Base-by-base conservation (phyloP, 371 early-diverging fungal species). In the Lichtheimia hyalospora region DNA sequence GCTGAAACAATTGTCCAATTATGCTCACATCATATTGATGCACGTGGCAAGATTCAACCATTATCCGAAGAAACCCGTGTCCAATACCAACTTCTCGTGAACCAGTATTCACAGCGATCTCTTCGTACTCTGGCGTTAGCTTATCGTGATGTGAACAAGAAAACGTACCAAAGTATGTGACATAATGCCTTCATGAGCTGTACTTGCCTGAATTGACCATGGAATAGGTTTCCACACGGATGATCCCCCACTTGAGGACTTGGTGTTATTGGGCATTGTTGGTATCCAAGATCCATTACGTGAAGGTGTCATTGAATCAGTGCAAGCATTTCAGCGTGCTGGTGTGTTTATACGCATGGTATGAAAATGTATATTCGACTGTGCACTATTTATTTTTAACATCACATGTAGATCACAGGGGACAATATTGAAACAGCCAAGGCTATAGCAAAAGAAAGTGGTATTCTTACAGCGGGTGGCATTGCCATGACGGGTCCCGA, bases 301-400 rank as follows among this genome's bases (percentile, higher is more conserved):
- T 41, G 85, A 87, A 10, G 93, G 89, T 53, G 95, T 94, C 15
- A 76, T 83, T 23, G 86, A 84, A 64, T 89, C 92, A 16, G 91
- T 95, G 6, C 79, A 73, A 21, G 73, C 72, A 48, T 93, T 92
- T 67, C 86, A 84, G 59, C 79, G 78, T 49, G 95, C 96, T 23
- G 95, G 95, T 51, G 89, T 96, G 39, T 76, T 81, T 60, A 91
- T 95, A 46, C 85, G 92, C 16, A 95, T 96, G 94, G 89, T 92
- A 55, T 90, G 67, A 10, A 16, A n/a, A 5, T n/a, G n/a, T n/a
- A n/a, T n/a, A n/a, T 2, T 8, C 46, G 2, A 7, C 10, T n/a
- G n/a, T 21, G 18, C 46, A 7, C 10, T 46, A 3, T 21, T 21
- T 16, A 18, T n/a, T 46, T 4, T 46, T 46, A 5, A 46, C 46